Base-by-base conservation (phyloP, 305 asterid genomes). In the Fraxinus baroniana region DNA sequence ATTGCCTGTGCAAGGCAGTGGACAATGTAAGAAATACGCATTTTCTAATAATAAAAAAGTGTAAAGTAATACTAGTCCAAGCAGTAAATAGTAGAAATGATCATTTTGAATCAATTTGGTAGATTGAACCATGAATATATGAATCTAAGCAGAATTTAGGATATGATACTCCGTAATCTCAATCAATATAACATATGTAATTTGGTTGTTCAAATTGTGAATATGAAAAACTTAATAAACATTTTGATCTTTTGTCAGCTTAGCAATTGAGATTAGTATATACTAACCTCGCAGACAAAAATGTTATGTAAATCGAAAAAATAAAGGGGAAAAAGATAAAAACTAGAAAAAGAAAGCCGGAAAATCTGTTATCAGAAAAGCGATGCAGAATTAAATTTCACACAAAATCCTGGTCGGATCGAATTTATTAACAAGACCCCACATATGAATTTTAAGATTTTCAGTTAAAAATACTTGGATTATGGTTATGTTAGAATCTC, bases 1-100 rank as follows among this genome's bases (percentile, higher is more conserved):
- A 89, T 85, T 82, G 91, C 89, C 90, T 89, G 91, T 60, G 80
- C 30, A 70, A 62, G n/a, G 7, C 72, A 22, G 33, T 62, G 37
- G 33, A 70, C 20, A 70, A 13, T 13, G 75, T 70, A 30, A 70
- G 35, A 70, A 5, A 30, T 13, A 3, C 41, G 72, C 33, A 62
- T 62, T 62, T 52, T 62, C 15, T 8, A 20, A 8, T 18, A 22
- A 49, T 4, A 49, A 49, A 18, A 18, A 18, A 18, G 32, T 62
- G 26, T 8, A 62, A 7, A 62, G 17, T 22, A 9, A 22, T 22
- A 22, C 33, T 20, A 8, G 72, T 62, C 26, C 33, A 20, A 62
- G 33, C 32, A 62, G 72, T 62, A 22, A 22, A 62, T 22, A 9
- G 32, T 62, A 2, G 72, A 57, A 24, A 24, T 6, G 32, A 62